Evolutionary conservation across 169 alveolate species (phyloP).

Genomic region (Eimeria brunetti): DNA sequence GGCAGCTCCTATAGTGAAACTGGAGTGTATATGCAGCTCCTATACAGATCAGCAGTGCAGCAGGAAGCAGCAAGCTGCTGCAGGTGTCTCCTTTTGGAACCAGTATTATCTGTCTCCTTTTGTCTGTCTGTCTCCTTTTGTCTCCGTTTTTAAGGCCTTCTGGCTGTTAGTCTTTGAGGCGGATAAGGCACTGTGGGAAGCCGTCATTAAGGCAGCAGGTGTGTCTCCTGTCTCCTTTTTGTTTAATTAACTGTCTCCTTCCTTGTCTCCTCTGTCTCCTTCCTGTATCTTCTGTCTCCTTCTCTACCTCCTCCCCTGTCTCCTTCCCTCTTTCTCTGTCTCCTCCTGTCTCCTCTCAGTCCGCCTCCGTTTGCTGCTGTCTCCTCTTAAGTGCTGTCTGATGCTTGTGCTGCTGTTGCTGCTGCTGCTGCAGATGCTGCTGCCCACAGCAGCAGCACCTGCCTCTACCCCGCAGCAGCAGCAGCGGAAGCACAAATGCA

Average conservation of each 20-base stretch:
- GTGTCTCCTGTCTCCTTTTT: not conserved
- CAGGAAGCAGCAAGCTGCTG: not conserved
- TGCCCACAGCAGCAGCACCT: not conserved
- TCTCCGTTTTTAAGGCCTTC: not conserved
- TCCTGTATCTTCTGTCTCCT: not conserved
- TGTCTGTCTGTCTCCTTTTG: not conserved
- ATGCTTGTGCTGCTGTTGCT: not conserved
- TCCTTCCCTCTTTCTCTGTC: not conserved
- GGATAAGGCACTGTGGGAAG: slow-evolving; percentile 1
- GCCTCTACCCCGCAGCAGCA: not conserved
- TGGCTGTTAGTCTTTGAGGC: slow-evolving; percentile 30
- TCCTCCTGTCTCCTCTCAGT: not conserved
- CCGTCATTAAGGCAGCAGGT: slow-evolving; percentile 7
- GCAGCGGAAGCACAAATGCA: not conserved
- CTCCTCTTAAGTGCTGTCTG: slow-evolving; percentile 4
- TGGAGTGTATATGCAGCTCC: no score
- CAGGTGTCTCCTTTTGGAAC: not conserved
- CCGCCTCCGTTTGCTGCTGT: not conserved
- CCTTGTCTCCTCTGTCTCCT: not conserved
- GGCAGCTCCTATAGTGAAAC: no score
- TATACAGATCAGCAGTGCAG: not conserved
- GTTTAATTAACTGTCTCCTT: not conserved
- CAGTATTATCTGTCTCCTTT: not conserved
- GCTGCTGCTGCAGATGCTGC: slow-evolving; percentile 2
- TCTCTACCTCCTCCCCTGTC: not conserved